Evolutionary conservation across 2,329 filamentous ascomycete genomes (phyloP).

Genomic region (Scedosporium aurantiacum): DNA sequence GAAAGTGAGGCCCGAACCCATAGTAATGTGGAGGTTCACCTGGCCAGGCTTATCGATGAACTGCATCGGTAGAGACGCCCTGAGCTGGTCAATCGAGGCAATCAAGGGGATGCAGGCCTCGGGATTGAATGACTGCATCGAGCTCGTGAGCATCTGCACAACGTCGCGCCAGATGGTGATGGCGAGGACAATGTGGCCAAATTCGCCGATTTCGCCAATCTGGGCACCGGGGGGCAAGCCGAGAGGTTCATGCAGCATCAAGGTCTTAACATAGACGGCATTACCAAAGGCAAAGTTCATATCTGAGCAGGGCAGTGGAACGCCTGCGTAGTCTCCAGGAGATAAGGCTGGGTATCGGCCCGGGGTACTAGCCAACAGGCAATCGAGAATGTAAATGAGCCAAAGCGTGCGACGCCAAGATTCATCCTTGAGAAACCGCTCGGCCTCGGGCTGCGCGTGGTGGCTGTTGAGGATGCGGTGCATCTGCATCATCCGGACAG

Average conservation of each 20-base stretch:
- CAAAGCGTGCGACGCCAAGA: slow-evolving; percentile 50
- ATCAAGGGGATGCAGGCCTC: slow-evolving; percentile 39
- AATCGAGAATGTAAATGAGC: slow-evolving; percentile 53
- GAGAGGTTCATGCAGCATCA: slow-evolving; percentile 29
- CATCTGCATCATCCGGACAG: slow-evolving; percentile 55
- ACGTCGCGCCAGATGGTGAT: slow-evolving; percentile 52
- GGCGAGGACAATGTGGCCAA: slow-evolving; percentile 49
- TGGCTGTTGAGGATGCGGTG: slow-evolving; percentile 48
- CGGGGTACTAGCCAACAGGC: slow-evolving; percentile 49
- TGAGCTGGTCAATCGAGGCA: slow-evolving; percentile 43
- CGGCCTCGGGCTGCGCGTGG: slow-evolving; percentile 37
- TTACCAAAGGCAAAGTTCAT: slow-evolving; percentile 55
- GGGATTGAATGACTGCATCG: slow-evolving; percentile 41
- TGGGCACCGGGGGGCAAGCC: slow-evolving; percentile 25
- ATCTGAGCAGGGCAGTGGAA: slow-evolving; percentile 47
- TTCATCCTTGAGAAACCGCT: slow-evolving; percentile 50
- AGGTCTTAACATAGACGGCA: slow-evolving; percentile 46
- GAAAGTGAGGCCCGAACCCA: slow-evolving; percentile 52
- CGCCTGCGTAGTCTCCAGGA: slow-evolving; percentile 40
- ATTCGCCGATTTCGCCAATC: slow-evolving; percentile 46
- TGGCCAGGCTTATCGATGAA: slow-evolving; percentile 51
- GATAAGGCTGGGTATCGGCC: slow-evolving; percentile 47
- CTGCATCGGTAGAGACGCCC: slow-evolving; percentile 44
- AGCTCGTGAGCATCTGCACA: slow-evolving; percentile 48
- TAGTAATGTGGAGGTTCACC: slow-evolving; percentile 51